Percentiles rank a stretch among this genome's conserved stretches.
phyloP scores from a whole-genome alignment of 1,284 basidiomycete species.

The Meira miltonrushii region DNA sequence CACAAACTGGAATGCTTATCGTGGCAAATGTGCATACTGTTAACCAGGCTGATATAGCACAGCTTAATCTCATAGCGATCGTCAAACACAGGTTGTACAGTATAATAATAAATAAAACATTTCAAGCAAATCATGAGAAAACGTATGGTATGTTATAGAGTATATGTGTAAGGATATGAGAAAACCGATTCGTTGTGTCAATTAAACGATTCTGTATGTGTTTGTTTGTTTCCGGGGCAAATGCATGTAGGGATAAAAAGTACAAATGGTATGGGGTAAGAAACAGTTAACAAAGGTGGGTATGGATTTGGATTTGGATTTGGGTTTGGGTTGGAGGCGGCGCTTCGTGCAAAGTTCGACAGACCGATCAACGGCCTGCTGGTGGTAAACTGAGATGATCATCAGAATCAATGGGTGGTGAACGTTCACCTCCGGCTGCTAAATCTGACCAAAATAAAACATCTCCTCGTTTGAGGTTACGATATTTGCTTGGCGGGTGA shows the following conservation, averaged over 20 bases:
- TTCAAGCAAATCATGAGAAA: no score
- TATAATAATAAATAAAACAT: no score
- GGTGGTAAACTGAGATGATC: conserved; percentile 32
- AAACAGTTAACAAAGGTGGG: background rate
- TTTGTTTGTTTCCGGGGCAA: no score
- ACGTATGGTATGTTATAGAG: no score
- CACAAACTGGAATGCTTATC: no score
- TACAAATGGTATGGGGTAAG: background rate
- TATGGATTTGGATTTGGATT: background rate
- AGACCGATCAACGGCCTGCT: conserved; percentile 25
- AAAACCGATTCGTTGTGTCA: no score
- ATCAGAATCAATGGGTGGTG: conserved; percentile 39
- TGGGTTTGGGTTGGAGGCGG: background rate
- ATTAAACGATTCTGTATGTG: no score
- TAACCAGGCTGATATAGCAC: no score
- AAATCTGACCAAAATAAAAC: conserved; percentile 75
- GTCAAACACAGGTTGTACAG: no score
- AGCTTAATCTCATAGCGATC: no score
- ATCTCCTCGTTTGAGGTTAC: conserved; percentile 62
- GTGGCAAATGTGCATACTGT: no score
- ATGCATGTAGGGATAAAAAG: background rate
- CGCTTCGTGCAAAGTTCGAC: background rate
- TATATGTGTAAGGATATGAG: no score
- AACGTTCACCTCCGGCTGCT: conserved; percentile 63
- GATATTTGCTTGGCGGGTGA: conserved; percentile 10